Base-by-base conservation (phyloP, 495 filamentous ascomycete species). In the Corynascus novoguineensis region DNA sequence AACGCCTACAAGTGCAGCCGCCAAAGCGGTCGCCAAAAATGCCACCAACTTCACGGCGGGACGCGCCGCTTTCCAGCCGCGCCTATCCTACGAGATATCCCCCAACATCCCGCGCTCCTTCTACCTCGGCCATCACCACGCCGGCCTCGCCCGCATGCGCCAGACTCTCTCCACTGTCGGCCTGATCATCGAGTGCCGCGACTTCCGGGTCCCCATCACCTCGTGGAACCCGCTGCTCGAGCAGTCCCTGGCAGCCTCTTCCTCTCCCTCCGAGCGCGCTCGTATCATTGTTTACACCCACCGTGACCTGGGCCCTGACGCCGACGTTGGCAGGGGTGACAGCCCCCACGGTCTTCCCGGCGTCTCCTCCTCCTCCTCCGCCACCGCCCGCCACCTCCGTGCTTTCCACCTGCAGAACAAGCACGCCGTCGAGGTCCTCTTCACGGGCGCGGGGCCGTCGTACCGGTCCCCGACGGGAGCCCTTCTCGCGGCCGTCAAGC, bases 171-270 rank as follows among this genome's bases (percentile, higher is more conserved):
- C 83, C 42, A 80, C 83, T 46, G 87, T 96, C 55, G 88, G 91
- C 60, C 85, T 97, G 44, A 82, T 99, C 48, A 83, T 99, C 55
- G 93, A 99, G 72, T 96, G 92, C 72, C 87, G 93, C 50, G 93
- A 99, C 73, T 92, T 89, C 67, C 86, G 93, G 35, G 83, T 95
- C 7, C 93, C 93, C 3, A 70, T 97, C 4, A 89, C 89, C 0
- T 92, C 89, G 0, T 79, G 89, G 53, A 99, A 99, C 68, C 92
- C 93, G 1, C 74, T 96, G 50, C 93, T 99, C 62, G 95, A 97
- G 63, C 78, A 85, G 45, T 80, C 78, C 8, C 73, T 97, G 21
- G 83, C 82, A 22, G 73, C 75, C 37, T 55, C 76, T n/a, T n/a
- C n/a, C 35, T 31, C 55, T 25, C 76, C 81, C 4, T 32, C 47